Base-by-base conservation (phyloP, 2,329 filamentous ascomycete species). In the Aspergillus chevalieri region DNA sequence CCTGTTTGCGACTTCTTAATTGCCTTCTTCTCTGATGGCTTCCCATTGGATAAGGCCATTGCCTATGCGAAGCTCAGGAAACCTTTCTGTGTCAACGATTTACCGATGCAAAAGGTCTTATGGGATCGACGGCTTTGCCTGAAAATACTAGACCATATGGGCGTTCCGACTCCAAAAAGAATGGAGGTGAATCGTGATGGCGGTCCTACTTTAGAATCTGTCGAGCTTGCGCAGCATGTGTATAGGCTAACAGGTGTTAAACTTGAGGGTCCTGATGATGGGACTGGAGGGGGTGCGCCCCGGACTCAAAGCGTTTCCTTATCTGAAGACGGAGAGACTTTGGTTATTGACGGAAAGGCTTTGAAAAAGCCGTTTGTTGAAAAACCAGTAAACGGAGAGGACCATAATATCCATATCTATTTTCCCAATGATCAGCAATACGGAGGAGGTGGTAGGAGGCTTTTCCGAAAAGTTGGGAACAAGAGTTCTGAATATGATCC, bases 401-500 rank as follows among this genome's bases (percentile, higher is more conserved):
- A 98, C 63, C 93, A 98, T 73, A 98, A 98, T 67, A 95, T 98
- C 61, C 87, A 95, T 71, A 96, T 98, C 49, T 98, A 97, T 72
- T 97, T 94, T 63, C 89, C 92, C 19, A 87, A 85, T 54, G 68
- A 70, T 52, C 66, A 74, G 50, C 86, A 88, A 39, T 81, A 87
- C 44, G 90, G 91, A 3, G 91, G 92, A 44, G 93, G 93, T 51
- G 94, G 90, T 22, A 81, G 94, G 51, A 88, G 92, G 58, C 80
- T 98, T 3, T 98, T 98, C 72, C 82, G 93, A 50, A 98, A 98
- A 70, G 88, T 98, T 61, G 94, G 94, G 62, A 98, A 98, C 78
- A 98, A 98, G 74, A 97, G 92, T 69, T 97, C 92, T 1, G 94
- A 98, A 68, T 95, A 86, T 63, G 86, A 96, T 52, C 80, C 86